Evolutionary conservation across 2,329 filamentous ascomycete genomes (phyloP), one percentile per base, ranked within the genome.

Genomic region (Nannizzia gypsea): DNA sequence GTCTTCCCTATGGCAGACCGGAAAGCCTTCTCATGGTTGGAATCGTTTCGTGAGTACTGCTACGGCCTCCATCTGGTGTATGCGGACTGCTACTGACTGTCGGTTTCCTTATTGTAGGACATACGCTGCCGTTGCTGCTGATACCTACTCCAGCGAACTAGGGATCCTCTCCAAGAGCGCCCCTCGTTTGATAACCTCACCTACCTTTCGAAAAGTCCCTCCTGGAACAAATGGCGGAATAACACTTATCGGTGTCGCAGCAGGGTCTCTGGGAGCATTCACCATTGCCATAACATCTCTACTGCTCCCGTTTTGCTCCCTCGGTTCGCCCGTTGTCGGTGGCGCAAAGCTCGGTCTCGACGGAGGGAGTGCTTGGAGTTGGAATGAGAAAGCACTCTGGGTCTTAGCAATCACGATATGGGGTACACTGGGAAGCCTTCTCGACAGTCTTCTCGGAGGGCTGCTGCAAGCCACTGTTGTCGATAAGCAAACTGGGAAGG

Each of bases 221-320:
- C 86, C 83, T 1, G 93, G 93, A 56, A 97, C 93, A 46, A 99
- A 99, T 70, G 93, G 93, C 34, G 93, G 92, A 15, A 89, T 99
- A 6, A 95, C 90, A 0, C 66, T 84, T 0, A 77, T 83, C 52
- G 93, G 93, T 0, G 76, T 96, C 0, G 74, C 78, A 0, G 89
- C 90, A 1, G 91, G 90, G 0, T 71, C 88, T 20, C 70, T 88
- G 0, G 91, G 91, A 2, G 86, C 89, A 8, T 81, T 87, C 42
- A 74, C 81, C 60, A 79, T 92, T 54, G 84, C 91, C 4, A 78
- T 87, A 24, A 83, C 84, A 0, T 82, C 89, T 1, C 78, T 85
- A 52, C 64, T 87, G 6, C 70, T 91, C 22, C 89, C 89, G 0
- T 81, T 89, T 64, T 93, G 88, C 69, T 17, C 64, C 3, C 38